Percentiles rank a stretch among this genome's conserved stretches.
These are phyloP conservation scores for Aspergillus panamensis DNA, from an alignment of 495 filamentous ascomycete genomes.

Conservation along the genomic window DNA sequence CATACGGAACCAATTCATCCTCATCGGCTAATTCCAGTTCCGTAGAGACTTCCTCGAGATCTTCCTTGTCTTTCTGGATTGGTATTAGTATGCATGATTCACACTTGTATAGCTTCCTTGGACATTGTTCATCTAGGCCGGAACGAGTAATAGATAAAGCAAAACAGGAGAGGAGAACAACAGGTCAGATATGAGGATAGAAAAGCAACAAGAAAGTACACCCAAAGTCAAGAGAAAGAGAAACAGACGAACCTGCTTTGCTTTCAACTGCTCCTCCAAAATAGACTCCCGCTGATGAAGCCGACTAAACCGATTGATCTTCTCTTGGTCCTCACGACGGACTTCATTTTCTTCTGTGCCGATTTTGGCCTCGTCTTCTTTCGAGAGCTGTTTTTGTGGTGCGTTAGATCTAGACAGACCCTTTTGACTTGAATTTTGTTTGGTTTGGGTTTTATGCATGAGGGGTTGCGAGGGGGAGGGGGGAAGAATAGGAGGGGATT, in stretches of 20 bases:
- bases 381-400: constrained; percentile 63
- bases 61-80: constrained; percentile 92
- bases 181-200: too few species aligned
- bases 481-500: constrained; percentile 4
- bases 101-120: too few species aligned
- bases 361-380: constrained; percentile 75
- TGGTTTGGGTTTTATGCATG: too few species aligned
- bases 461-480: neutral
- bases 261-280: constrained; percentile 77
- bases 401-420: neutral
- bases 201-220: constrained; percentile 4
- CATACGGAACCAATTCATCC: constrained; percentile 85
- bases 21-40: constrained; percentile 96
- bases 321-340: constrained; percentile 93
- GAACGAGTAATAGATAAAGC: too few species aligned
- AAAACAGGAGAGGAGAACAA: too few species aligned
- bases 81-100: constrained; percentile 2
- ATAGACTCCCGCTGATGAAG: constrained; percentile 79
- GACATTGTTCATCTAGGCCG: too few species aligned
- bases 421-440: too few species aligned
- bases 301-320: constrained; percentile 96
- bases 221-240: constrained; percentile 2
- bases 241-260: constrained; percentile 69
- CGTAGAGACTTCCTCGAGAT: constrained; percentile 84
- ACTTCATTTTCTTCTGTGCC: constrained; percentile 82